Evolutionary conservation across 2,329 filamentous ascomycete species (phyloP), one percentile per base, ranked within the genome.

Genomic region (Ophiostoma sp.): DNA sequence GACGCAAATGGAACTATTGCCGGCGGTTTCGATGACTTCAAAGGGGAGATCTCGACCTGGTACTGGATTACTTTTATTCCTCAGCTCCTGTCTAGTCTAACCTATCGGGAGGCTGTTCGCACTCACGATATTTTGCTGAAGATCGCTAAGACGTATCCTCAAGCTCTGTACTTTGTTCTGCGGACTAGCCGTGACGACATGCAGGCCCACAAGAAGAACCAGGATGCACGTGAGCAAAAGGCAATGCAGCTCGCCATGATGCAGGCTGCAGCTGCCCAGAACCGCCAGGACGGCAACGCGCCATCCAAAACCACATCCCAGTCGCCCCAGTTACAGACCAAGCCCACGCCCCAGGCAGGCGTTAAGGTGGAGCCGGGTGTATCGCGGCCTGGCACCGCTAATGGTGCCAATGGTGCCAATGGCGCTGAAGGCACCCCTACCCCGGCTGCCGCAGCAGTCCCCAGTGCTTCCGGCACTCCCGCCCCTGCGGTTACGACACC

Each of bases 11-110:
- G 92, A 15, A 90, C 87, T 52, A 89, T 99, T 72, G 90, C 92
- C 0, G 85, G 88, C 75, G 93, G 94, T 15, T 99, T 97, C 74
- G 93, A 97, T 74, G 92, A 94, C 75, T 99, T 95, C 82, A 97
- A 98, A 83, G 95, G 95, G 68, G 96, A 99, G 75, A 96, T 93
- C 1, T 93, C 94, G 0, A 93, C 96, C 15, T 99, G 95, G 95
- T 99, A 98, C 81, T 99, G 95, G 95, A 97, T 98, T 75, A 98
- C 94, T 0, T 99, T 96, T 78, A 98, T 99, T 73, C 95, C 95
- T 23, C 95, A 99, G 79, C 85, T 99, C 60, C 87, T 99, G 41
- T 94, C 93, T 62, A 95, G 94, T 68, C 84, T 99, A 68, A 92
- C 92, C 1, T 90, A 97, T 77, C 94, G 94, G 75, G 96, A 99